Conservation (phyloP, 2,329 filamentous ascomycete species). For the Fusarium sp. region DNA sequence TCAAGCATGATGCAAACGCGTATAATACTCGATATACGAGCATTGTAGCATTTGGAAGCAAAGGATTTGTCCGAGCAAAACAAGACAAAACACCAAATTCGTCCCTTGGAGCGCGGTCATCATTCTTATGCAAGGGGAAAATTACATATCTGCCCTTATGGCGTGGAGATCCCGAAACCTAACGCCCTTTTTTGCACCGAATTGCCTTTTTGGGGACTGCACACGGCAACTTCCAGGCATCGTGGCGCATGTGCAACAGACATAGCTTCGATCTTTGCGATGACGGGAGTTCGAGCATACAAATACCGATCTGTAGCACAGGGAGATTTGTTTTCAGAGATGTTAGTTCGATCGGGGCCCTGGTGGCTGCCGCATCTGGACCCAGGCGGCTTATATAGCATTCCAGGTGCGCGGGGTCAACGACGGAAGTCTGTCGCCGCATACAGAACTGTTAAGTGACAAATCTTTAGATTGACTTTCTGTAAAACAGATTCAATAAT, state of each 20-base stretch:
- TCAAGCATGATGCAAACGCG: neutral
- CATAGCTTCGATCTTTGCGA: neutral
- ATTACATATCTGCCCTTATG: neutral
- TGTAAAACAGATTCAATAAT: neutral
- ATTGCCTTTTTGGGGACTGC: neutral
- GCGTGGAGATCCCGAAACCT: neutral
- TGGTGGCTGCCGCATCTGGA: neutral
- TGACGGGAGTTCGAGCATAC: neutral
- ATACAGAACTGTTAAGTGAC: neutral
- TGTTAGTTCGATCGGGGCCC: neutral
- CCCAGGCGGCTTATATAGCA: neutral
- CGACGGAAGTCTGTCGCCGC: neutral
- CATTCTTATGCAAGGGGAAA: neutral
- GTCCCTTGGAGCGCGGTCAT: too few species aligned
- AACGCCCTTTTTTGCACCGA: neutral
- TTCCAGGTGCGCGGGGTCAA: neutral
- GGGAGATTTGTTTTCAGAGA: neutral
- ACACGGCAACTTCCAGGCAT: neutral
- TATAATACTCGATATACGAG: neutral
- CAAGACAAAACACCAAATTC: neutral
- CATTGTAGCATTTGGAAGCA: neutral
- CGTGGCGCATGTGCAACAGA: neutral
- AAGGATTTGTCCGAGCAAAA: too few species aligned
- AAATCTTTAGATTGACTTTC: fast-evolving
- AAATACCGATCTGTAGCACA: neutral